Conservation (phyloP, 2,329 filamentous ascomycete species). For the Aspergillus felis region DNA sequence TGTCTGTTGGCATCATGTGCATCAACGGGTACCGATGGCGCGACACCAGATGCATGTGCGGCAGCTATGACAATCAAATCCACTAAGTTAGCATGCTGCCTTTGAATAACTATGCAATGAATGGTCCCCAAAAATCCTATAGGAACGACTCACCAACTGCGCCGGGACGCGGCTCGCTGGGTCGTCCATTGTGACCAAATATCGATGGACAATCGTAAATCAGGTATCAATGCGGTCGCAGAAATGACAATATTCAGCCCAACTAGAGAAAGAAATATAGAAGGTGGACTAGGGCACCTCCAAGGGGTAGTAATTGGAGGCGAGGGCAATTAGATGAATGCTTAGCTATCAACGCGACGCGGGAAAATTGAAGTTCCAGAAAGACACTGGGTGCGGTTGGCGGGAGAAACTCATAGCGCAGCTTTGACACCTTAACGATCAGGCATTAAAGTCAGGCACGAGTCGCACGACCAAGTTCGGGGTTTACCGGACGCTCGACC, state of each 20-base stretch:
- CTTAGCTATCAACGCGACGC: constrained; percentile 28
- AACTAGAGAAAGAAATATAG: neutral
- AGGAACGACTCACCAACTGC: constrained; percentile 39
- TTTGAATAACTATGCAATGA: neutral
- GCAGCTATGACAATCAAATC: constrained; percentile 54
- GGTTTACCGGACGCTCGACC: neutral
- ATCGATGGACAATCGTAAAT: constrained; percentile 11
- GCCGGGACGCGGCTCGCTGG: constrained; percentile 44
- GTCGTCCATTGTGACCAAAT: constrained; percentile 40
- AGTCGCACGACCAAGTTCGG: constrained; percentile 1
- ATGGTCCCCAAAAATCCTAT: constrained; percentile 6
- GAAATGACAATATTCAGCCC: neutral
- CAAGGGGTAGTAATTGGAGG: too few species aligned
- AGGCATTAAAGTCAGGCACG: constrained; percentile 13
- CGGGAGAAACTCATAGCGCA: constrained; percentile 11
- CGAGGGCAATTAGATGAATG: neutral
- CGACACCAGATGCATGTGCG: constrained; percentile 86
- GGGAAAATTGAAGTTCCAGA: constrained; percentile 31
- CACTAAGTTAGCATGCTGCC: constrained; percentile 1
- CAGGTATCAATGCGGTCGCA: constrained; percentile 11
- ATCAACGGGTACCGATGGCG: constrained; percentile 74
- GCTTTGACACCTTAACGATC: constrained; percentile 15
- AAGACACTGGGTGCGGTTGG: constrained; percentile 11
- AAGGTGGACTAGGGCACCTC: neutral
- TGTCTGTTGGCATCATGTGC: constrained; percentile 66